Base-by-base conservation (phyloP, 2,329 filamentous ascomycete genomes). In the Arthrobotrys sphaeroides region DNA sequence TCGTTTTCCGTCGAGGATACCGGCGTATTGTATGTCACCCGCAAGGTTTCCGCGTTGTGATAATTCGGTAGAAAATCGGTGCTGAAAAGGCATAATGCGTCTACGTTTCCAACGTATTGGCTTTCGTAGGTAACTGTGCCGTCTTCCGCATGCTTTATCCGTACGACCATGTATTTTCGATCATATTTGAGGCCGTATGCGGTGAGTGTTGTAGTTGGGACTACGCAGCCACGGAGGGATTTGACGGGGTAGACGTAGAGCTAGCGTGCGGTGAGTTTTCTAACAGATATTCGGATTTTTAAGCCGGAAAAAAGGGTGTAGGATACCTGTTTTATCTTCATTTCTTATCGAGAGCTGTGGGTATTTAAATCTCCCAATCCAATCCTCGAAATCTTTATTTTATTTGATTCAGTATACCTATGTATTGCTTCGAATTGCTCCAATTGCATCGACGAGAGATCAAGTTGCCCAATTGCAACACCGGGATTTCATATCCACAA, bases 171-270 rank as follows among this genome's bases (percentile, higher is more conserved):
- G 82, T 91, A 93, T 33, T 85, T 85, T 7, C 91, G 87, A 83
- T 93, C 91, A 80, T 90, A 83, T 42, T 84, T 83, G 78, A 92
- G 84, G 12, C 90, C 90, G 77, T 88, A 86, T n/a, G 85, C 84
- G 3, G 86, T 87, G 51, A 92, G 82, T n/a, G 82, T 82, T 2
- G 89, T 85, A 0, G 83, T 81, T 3, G 84, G 73, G 31, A 92
- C 83, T 16, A 84, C 81, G 64, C 90, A 86, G 59, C 87, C 87
- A 36, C 88, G 87, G n/a, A 92, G 85, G 5, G 86, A 89, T 81
- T 93, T 93, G 83, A 93, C 89, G 43, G 91, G 90, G 81, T 93
- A 92, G 53, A 90, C 85, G 82, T 89, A 91, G 36, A 93, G 85
- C 73, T 77, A n/a, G 28, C 2, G 5, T 18, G 12, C 2, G 33